Conservation (phyloP, 2,329 filamentous ascomycete genomes). For the Blastomyces silverae region DNA sequence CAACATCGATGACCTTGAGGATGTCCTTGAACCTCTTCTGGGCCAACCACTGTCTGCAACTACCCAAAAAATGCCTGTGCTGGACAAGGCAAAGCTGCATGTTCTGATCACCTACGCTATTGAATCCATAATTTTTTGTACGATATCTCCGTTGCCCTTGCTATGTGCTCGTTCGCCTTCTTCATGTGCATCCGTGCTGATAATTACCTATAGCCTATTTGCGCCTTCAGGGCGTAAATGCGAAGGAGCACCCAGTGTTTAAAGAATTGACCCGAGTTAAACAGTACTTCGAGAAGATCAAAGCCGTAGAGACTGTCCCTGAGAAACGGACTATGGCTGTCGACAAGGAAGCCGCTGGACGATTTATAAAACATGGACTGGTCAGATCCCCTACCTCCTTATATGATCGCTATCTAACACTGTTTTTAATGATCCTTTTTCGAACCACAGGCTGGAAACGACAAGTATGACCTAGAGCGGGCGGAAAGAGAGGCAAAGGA, state of each 20-base stretch:
- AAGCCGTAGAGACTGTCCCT: conserved; percentile 60
- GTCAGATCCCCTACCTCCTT: conserved; percentile 41
- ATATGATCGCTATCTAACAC: conserved; percentile 16
- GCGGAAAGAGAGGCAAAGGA: conserved; percentile 48
- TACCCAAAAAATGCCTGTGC: conserved; percentile 73
- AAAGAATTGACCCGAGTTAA: conserved; percentile 77
- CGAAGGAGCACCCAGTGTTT: conserved; percentile 79
- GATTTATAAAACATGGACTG: conserved; percentile 76
- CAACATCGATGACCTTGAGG: conserved; percentile 72
- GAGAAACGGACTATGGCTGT: conserved; percentile 53
- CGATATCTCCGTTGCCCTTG: conserved; percentile 25
- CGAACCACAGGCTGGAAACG: conserved; percentile 40
- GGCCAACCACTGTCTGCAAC: conserved; percentile 57
- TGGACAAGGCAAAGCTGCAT: conserved; percentile 92
- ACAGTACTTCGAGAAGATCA: conserved; percentile 90
- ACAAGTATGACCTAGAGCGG: conserved; percentile 46
- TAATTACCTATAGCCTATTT: conserved; percentile 55
- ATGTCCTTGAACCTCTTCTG: conserved; percentile 66
- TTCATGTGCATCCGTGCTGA: not conserved
- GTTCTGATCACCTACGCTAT: conserved; percentile 82
- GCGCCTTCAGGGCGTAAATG: conserved; percentile 68
- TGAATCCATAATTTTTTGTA: conserved; percentile 83
- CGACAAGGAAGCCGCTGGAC: conserved; percentile 68
- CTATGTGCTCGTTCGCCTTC: not conserved
- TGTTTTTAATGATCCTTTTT: conserved; percentile 4